These are phyloP conservation scores for Miscanthus lutarioriparius DNA, from an alignment of 176 grass and related monocot species.

Conservation along the genomic window DNA sequence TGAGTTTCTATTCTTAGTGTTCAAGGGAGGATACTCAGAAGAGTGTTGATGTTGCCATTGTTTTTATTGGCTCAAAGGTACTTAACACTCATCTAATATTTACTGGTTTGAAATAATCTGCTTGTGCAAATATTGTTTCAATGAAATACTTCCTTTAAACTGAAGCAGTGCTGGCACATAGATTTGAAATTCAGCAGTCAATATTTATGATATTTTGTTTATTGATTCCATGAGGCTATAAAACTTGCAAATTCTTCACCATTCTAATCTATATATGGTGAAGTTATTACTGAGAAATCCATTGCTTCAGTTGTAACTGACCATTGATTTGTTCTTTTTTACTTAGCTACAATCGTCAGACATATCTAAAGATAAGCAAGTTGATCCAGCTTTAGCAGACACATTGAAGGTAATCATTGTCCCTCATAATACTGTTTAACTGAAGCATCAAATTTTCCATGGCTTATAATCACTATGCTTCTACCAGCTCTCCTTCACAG, in stretches of 20 bases:
- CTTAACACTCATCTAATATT: not conserved
- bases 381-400: slow-evolving; percentile 64
- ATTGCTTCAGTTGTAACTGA: slow-evolving; percentile 21
- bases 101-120: slow-evolving; percentile 6
- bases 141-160: not conserved
- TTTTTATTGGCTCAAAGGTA: slow-evolving; percentile 92
- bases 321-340: slow-evolving; percentile 26
- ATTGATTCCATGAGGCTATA: not conserved
- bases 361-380: slow-evolving; percentile 71
- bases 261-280: not conserved
- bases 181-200: not conserved
- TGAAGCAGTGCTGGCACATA: not conserved
- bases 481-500: slow-evolving; percentile 58
- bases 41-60: slow-evolving; percentile 69
- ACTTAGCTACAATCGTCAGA: slow-evolving; percentile 81
- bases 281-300: not conserved
- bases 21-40: slow-evolving; percentile 44
- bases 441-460: not conserved
- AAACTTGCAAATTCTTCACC: slow-evolving; percentile 13
- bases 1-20: slow-evolving; percentile 57
- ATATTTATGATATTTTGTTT: slow-evolving; percentile 1
- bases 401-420: slow-evolving; percentile 60
- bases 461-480: slow-evolving; percentile 16
- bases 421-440: slow-evolving; percentile 6
- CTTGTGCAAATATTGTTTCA: not conserved